These are phyloP conservation scores for Plasmodium inui DNA, from an alignment of 169 alveolate species.

Conservation along the genomic window DNA sequence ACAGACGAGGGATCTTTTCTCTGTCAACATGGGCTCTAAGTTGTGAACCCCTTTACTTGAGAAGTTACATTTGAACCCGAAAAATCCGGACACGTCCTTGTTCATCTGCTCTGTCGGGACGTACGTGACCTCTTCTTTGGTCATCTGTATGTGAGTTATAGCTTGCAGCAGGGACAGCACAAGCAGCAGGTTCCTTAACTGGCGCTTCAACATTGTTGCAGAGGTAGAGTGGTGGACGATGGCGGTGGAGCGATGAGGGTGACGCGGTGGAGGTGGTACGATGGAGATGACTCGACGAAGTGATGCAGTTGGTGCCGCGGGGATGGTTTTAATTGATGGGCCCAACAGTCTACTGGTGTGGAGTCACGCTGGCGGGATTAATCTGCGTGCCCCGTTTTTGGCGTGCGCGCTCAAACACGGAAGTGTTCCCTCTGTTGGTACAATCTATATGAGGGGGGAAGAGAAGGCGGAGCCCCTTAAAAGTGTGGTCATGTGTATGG, in stretches of 20 bases:
- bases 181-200: background rate
- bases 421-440: background rate
- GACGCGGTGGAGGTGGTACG: too few relatives aligned
- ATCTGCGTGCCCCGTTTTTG: background rate
- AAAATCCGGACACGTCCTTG: slow-evolving; percentile 21
- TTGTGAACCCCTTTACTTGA: slow-evolving; percentile 49
- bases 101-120: background rate
- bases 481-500: background rate
- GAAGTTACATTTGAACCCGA: slow-evolving; percentile 62
- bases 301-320: too few relatives aligned
- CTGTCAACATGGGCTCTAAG: slow-evolving; percentile 48
- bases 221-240: background rate
- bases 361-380: background rate
- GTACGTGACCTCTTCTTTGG: slow-evolving; percentile 1
- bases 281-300: too few relatives aligned
- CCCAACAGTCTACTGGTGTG: background rate
- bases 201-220: background rate
- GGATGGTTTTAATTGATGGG: too few relatives aligned
- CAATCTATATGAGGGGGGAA: background rate
- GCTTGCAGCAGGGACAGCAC: background rate
- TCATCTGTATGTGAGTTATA: background rate
- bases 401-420: background rate
- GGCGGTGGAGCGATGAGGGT: background rate
- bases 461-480: background rate
- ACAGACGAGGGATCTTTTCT: slow-evolving; percentile 38